Percentiles rank a stretch among this genome's conserved stretches.
Conservation (phyloP, 306 rosid genomes). For the Trichosanthes truncata region DNA sequence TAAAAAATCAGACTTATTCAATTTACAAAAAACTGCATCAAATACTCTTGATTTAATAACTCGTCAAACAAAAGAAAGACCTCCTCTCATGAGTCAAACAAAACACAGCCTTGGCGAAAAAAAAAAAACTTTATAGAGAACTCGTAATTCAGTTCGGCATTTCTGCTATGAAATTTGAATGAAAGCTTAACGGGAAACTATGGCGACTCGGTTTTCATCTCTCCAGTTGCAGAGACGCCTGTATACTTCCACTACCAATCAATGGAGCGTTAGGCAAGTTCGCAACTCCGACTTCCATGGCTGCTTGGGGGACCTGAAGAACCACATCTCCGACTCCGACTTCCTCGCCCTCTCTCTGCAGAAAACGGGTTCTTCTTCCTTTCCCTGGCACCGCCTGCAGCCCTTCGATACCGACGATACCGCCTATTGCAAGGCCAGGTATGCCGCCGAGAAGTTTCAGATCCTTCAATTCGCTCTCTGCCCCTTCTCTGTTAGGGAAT, state of each 20-base stretch:
- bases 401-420: constrained; percentile 57
- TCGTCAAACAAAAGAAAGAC: too few species aligned
- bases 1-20: too few species aligned
- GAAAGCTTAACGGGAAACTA: neutral
- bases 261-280: constrained; percentile 70
- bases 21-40: too few species aligned
- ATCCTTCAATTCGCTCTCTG: constrained; percentile 73
- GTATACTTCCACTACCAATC: constrained; percentile 21
- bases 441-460: constrained; percentile 68
- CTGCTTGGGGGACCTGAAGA: constrained; percentile 41
- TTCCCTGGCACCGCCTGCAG: constrained; percentile 52
- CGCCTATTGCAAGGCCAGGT: constrained; percentile 58
- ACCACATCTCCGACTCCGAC: constrained; percentile 43
- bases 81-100: too few species aligned
- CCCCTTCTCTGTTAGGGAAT: constrained; percentile 50
- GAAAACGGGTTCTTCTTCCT: constrained; percentile 53
- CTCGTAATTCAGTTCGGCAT: neutral
- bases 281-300: constrained; percentile 47
- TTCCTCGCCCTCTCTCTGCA: constrained; percentile 62
- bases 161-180: neutral
- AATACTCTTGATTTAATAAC: too few species aligned
- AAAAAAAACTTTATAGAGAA: neutral
- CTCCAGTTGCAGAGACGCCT: constrained; percentile 33
- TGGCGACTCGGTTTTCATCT: constrained; percentile 5
- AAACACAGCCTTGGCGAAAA: too few species aligned